phyloP scores from a whole-genome alignment of 1,284 basidiomycete species.

The Puccinia hordei region DNA sequence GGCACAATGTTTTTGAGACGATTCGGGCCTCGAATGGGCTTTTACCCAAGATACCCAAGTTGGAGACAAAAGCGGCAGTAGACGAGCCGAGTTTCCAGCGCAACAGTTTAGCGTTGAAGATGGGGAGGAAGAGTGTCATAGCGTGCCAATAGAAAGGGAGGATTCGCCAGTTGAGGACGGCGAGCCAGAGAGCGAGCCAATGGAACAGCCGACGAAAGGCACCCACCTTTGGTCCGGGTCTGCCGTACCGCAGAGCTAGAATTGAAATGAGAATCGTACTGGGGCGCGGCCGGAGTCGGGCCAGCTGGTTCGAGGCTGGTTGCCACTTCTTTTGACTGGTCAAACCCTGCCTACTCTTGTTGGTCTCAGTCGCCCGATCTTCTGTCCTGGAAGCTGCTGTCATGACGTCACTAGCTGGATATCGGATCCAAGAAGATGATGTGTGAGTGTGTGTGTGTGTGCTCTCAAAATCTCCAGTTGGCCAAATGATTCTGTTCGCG shows the following conservation, averaged over 20 bases:
- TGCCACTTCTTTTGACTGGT: too few species aligned
- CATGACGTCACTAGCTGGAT: too few species aligned
- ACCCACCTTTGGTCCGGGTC: neutral
- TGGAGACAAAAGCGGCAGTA: neutral
- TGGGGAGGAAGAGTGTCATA: slow-evolving; percentile 25
- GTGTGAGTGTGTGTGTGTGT: too few species aligned
- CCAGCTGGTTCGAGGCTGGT: neutral
- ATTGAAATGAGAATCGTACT: slow-evolving; percentile 25
- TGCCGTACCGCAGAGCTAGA: neutral
- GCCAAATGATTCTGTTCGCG: too few species aligned
- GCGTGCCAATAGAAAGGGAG: slow-evolving; percentile 38
- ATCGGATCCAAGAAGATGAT: too few species aligned
- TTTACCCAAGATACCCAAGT: neutral
- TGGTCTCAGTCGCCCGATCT: too few species aligned
- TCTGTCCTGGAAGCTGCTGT: too few species aligned
- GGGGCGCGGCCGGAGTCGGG: slow-evolving; percentile 6
- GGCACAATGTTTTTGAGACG: slow-evolving; percentile 32
- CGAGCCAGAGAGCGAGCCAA: slow-evolving; percentile 17
- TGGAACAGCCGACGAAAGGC: neutral
- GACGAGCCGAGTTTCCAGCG: slow-evolving; percentile 29
- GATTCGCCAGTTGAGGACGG: slow-evolving; percentile 32
- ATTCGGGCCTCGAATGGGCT: slow-evolving; percentile 26
- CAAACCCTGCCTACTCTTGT: too few species aligned
- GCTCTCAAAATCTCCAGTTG: too few species aligned
- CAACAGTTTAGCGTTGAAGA: slow-evolving; percentile 9